Evolutionary conservation across 768 basidiomycete species (phyloP), one percentile per base, ranked within the genome.

Genomic region (Suillus ampliporus): DNA sequence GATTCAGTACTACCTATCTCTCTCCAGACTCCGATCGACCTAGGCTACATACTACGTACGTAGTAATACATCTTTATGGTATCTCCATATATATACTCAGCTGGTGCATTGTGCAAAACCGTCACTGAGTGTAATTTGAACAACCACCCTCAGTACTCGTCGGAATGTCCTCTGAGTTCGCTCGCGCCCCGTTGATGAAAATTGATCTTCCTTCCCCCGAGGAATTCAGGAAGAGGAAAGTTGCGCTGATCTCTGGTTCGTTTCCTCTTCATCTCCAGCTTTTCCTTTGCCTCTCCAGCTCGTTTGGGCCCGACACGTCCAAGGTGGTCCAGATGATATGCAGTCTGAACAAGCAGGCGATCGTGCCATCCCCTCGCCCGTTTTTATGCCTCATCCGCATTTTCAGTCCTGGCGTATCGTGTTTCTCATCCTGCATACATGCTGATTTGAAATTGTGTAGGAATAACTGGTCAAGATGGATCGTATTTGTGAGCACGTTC

Each of bases 391-490:
- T 26, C 59, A 21, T 47, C 60, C 43, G 52, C 43, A 56, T 40
- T 61, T 51, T 41, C 9, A 21, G 28, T 50, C 15, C 56, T 60
- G 15, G 53, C 46, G 28, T 44, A 57, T 63, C 48, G 21, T 28
- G 7, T 38, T 50, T 17, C 26, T n/a, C 10, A 44, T 35, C n/a
- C n/a, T n/a, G n/a, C n/a, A n/a, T n/a, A n/a, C n/a, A 51, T 26
- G 31, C 21, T 35, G 31, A 51, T 43, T 48, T 37, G 19, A 28
- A 64, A 31, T 58, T 61, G 40, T 48, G 60, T 34, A 96, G 95
- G 95, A 74, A 92, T 97, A 77, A 96, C 95, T 64, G 95, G 95
- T 41, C 95, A 97, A 77, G 95, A 98, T 76, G 95, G 95, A 31
- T 97, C 95, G 3, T 98, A 98, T 76, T 80, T 98, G 88, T 94